Evolutionary conservation across 192 early-diverging fungal species (phyloP).

Genomic region (Thoreauomyces humboldtii): DNA sequence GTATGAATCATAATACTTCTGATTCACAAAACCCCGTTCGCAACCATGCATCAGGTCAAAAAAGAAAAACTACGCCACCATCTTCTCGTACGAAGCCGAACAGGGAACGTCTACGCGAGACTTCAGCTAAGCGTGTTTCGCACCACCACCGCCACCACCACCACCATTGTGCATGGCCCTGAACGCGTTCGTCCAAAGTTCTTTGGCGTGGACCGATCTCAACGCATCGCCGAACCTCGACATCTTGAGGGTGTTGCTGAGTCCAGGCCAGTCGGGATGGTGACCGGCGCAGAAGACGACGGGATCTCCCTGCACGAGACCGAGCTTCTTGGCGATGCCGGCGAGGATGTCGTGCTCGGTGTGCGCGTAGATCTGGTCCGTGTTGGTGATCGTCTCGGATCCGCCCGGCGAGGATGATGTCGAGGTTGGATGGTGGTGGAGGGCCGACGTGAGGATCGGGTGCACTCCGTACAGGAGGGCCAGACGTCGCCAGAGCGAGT

Average conservation of each 20-base stretch:
- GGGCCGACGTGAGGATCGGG: conserved; percentile 37
- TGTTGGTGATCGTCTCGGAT: conserved; percentile 29
- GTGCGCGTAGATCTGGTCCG: conserved; percentile 47
- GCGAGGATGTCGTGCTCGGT: conserved; percentile 43
- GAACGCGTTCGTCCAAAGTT: conserved; percentile 7
- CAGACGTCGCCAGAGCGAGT: conserved; percentile 40
- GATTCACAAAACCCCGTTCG: too few relatives aligned
- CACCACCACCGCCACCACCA: too few relatives aligned
- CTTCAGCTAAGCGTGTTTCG: too few relatives aligned
- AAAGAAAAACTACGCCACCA: too few relatives aligned
- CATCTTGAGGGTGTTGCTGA: conserved; percentile 44
- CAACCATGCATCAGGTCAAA: too few relatives aligned
- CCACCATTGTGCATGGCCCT: too few relatives aligned
- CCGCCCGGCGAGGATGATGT: background rate
- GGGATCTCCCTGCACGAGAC: conserved; percentile 33
- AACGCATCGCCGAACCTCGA: conserved; percentile 41
- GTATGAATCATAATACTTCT: too few relatives aligned
- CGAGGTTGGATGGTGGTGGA: conserved; percentile 5
- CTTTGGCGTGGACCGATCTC: background rate
- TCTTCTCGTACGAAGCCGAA: too few relatives aligned
- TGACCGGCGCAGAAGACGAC: conserved; percentile 52
- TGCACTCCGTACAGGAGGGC: conserved; percentile 40
- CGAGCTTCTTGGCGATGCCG: conserved; percentile 12
- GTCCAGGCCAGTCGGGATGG: conserved; percentile 44
- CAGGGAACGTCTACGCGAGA: too few relatives aligned